Base-by-base conservation (phyloP, 805 yeast species). In the Kodamaea jinghongensis region DNA sequence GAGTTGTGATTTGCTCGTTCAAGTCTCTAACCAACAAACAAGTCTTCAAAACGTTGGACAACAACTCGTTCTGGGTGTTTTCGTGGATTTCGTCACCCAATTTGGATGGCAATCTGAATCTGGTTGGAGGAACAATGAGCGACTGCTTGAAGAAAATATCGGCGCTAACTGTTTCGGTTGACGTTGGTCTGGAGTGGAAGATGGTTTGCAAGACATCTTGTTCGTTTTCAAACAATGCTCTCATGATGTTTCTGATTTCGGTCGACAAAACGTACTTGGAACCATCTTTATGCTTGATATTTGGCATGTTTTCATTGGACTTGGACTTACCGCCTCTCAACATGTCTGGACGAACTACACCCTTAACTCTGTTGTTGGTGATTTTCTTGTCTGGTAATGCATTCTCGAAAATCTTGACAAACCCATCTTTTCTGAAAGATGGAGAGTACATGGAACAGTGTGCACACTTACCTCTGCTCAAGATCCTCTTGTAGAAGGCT, bases 371-470 rank as follows among this genome's bases (percentile, higher is more conserved):
- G 70, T 93, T 93, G 64, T 83, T 83, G 39, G 83, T 71, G 38
- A 76, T 56, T 60, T 91, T 96, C 59, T 87, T 87, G 36, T 87
- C 96, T 36, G 75, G 75, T 50, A 95, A 73, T 4, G 95, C 80
- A 49, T 81, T 81, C 67, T 93, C 98, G 56, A 93, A 93, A 47
- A 93, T 80, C 70, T 95, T 93, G 46, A 90, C 77, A 57, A 80
- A 83, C 0, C 99, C 99, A 60, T 93, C 99, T 55, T 90, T 91
- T 67, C 99, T 81, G 71, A 83, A 91, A 26, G 83, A 73, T 40
- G 99, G 98, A 32, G 96, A 88, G 62, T 73, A 86, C 96, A 90
- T 86, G 31, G 89, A 87, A 76, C 99, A 93, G 65, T 90, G 89
- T 55, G 87, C 96, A 76, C 99, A 93, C 63, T 82, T 86, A 41